Base-by-base conservation (phyloP, 805 yeast species). In the Candida peoriensis region DNA sequence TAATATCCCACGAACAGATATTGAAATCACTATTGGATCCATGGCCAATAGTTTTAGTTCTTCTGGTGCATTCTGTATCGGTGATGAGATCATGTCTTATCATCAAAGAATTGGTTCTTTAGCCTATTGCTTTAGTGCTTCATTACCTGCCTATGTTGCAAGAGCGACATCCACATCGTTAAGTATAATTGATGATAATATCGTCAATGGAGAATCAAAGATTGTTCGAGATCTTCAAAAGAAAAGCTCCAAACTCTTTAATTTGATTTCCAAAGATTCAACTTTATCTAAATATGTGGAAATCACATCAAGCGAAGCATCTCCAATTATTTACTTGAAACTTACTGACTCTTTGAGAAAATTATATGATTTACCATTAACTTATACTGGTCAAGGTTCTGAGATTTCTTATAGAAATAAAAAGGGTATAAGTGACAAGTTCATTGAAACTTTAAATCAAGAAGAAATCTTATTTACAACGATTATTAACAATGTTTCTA, bases 1-100 rank as follows among this genome's bases (percentile, higher is more conserved):
- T 45, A 72, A 68, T 30, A 66, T 89, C 47, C 73, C 78, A 38
- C 76, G 96, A 46, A 57, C 69, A 6, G 51, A 54, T 6, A 68
- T 93, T 41, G 93, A 90, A 47, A 78, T 93, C 43, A 85, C 95
- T 8, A 72, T 87, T 34, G 96, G 97, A 18, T 76, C 95, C 2
- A 61, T 93, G 69, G 93, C 96, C 12, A 70, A 72, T 29, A 69
- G 95, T 0, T 70, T 90, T 44, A 90, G 87, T 8, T 70, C 93
- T 1, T 78, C 90, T 32, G 98, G 98, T 44, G 97, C 96, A 1
- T 90, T 86, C 63, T 93, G 95, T 55, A 83, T 85, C 20, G 98
- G 97, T 38, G 81, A 75, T 27, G 60, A 65, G 18, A 81, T 81
- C 36, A 86, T 93, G 87, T 76, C 88, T 22, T 79, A 80, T 48